phyloP scores from a whole-genome alignment of 192 early-diverging fungal species.

The Geosiphon pyriformis region DNA sequence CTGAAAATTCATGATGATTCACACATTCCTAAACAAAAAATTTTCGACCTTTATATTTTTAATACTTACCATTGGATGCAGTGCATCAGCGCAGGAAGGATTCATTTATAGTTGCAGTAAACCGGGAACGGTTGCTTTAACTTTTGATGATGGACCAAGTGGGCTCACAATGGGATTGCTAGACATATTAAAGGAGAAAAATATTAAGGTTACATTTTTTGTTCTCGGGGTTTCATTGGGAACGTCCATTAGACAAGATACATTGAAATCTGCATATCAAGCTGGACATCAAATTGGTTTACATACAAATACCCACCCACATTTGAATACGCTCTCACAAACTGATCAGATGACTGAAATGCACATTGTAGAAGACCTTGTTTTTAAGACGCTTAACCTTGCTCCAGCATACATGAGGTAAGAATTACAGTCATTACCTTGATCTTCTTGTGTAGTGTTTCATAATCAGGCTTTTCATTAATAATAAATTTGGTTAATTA shows the following conservation, averaged over 20 bases:
- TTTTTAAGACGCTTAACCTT: conserved; percentile 45
- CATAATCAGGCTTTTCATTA: not conserved
- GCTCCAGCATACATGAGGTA: conserved; percentile 49
- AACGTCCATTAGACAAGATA: conserved; percentile 6
- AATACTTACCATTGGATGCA: too few species aligned
- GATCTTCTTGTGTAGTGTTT: not conserved
- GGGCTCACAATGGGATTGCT: not conserved
- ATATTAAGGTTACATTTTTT: conserved; percentile 7
- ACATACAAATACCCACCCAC: conserved; percentile 48
- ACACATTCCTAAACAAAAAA: too few species aligned
- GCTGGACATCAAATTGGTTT: conserved; percentile 58
- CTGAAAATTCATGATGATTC: too few species aligned
- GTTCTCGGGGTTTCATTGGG: not conserved
- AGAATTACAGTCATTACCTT: not conserved
- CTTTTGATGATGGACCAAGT: conserved; percentile 49
- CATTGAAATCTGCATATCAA: conserved; percentile 33
- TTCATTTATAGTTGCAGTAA: conserved; percentile 25
- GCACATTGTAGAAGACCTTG: conserved; percentile 41
- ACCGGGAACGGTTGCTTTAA: conserved; percentile 37
- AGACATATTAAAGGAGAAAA: not conserved
- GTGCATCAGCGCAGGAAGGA: not conserved
- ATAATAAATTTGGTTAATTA: not conserved
- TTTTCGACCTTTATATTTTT: too few species aligned
- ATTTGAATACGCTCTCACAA: conserved; percentile 40
- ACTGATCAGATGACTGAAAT: conserved; percentile 40